Evolutionary conservation across 257 asterid genomes (phyloP).

Genomic region (Scutellaria galericulata): DNA sequence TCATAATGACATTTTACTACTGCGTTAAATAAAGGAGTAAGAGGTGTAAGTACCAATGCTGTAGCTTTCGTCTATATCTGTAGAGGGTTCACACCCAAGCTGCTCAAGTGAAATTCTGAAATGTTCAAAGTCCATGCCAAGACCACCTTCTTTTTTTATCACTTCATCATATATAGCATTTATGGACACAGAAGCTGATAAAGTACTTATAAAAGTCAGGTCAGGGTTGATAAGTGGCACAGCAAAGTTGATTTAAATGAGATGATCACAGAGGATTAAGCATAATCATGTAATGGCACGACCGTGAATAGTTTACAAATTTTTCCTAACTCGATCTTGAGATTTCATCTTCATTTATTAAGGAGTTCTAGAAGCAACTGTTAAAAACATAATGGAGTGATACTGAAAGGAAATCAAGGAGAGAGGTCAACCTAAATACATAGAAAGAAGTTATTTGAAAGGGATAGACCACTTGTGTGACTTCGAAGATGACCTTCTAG

Average conservation of each 20-base stretch:
- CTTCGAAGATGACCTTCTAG: not conserved
- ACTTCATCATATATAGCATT: constrained; percentile 75
- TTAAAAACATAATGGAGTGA: not conserved
- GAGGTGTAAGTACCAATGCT: constrained; percentile 62
- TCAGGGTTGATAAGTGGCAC: constrained; percentile 30
- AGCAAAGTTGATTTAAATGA: not conserved
- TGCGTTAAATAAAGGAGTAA: constrained; percentile 25
- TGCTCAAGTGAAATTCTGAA: constrained; percentile 61
- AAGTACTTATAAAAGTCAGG: constrained; percentile 14
- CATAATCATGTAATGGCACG: constrained; percentile 5
- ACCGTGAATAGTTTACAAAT: not conserved
- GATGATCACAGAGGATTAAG: constrained; percentile 18
- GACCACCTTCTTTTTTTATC: constrained; percentile 71
- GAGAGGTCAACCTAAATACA: not conserved
- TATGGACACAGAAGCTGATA: constrained; percentile 64
- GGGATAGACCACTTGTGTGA: not conserved
- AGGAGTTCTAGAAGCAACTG: not conserved
- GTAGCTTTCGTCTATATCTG: constrained; percentile 58
- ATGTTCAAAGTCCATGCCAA: constrained; percentile 69
- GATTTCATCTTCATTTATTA: not conserved
- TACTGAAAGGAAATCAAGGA: not conserved
- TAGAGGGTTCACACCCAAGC: constrained; percentile 63
- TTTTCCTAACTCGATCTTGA: not conserved
- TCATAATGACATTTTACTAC: constrained; percentile 8
- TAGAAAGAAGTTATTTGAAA: not conserved